Evolutionary conservation across 352 stramenopile species (phyloP).

Genomic region (Phytophthora crassamura): DNA sequence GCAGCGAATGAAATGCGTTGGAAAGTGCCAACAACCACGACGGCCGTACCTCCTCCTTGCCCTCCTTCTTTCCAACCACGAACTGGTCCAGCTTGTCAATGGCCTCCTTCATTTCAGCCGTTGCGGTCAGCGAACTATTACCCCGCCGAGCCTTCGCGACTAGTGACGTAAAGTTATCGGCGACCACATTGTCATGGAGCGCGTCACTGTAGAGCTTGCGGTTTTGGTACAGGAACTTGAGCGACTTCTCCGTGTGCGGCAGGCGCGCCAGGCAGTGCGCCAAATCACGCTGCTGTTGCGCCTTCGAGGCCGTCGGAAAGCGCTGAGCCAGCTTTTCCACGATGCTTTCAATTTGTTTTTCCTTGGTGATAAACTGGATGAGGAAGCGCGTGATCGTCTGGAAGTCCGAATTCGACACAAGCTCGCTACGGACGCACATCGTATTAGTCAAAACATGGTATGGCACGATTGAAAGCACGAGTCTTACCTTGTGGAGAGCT

Average conservation of each 20-base stretch:
- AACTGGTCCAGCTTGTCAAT: constrained; percentile 78
- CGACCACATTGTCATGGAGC: constrained; percentile 92
- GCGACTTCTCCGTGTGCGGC: constrained; percentile 94
- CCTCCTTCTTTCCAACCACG: constrained; percentile 55
- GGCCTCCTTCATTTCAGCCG: constrained; percentile 75
- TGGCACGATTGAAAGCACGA: neutral
- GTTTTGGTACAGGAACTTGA: constrained; percentile 93
- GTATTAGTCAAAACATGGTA: constrained; percentile 8
- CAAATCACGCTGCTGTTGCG: constrained; percentile 85
- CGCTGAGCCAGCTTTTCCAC: constrained; percentile 95
- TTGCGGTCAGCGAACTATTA: constrained; percentile 42
- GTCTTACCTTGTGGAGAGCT: constrained; percentile 82
- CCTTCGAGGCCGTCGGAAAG: constrained; percentile 85
- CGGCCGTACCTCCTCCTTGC: constrained; percentile 56
- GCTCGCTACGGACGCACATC: constrained; percentile 42
- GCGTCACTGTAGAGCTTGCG: constrained; percentile 92
- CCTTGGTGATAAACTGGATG: constrained; percentile 98
- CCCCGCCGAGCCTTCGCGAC: constrained; percentile 65
- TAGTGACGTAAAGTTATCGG: constrained; percentile 90
- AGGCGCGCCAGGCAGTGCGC: constrained; percentile 96
- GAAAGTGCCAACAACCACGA: neutral
- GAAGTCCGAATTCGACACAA: constrained; percentile 92
- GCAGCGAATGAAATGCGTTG: neutral
- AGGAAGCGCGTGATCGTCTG: constrained; percentile 96
- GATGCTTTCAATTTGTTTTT: constrained; percentile 90